Evolutionary conservation across 2,329 filamentous ascomycete species (phyloP).

Genomic region (Lachnellula arida): DNA sequence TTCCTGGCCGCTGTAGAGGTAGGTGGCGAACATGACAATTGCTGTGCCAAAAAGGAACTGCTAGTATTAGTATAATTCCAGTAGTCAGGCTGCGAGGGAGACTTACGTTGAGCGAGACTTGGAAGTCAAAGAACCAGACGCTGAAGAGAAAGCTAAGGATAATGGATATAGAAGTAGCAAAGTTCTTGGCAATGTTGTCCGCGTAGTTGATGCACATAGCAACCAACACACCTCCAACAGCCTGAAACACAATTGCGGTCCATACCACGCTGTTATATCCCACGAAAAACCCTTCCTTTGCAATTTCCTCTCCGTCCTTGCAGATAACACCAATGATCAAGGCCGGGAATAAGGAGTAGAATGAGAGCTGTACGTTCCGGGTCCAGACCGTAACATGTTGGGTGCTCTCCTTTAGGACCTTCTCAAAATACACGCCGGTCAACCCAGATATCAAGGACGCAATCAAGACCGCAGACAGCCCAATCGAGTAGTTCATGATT

Average conservation of each 20-base stretch:
- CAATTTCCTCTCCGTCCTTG: constrained; percentile 80
- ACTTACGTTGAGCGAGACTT: constrained; percentile 67
- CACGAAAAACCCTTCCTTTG: constrained; percentile 83
- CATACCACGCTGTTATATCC: constrained; percentile 93
- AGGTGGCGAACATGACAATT: constrained; percentile 76
- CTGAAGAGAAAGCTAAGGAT: constrained; percentile 82
- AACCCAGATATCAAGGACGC: constrained; percentile 78
- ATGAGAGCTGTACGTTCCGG: constrained; percentile 88
- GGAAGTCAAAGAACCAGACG: constrained; percentile 78
- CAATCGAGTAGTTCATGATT: constrained; percentile 72
- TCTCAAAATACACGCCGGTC: constrained; percentile 85
- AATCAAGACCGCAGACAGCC: constrained; percentile 70
- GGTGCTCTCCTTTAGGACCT: constrained; percentile 82
- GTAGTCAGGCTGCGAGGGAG: neutral
- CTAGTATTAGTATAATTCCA: neutral
- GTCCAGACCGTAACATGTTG: constrained; percentile 80
- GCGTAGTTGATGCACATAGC: constrained; percentile 77
- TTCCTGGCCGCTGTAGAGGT: constrained; percentile 72
- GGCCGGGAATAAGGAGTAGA: constrained; percentile 89
- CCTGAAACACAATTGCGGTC: constrained; percentile 77
- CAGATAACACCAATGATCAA: constrained; percentile 81
- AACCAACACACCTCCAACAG: constrained; percentile 77
- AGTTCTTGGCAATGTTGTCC: constrained; percentile 90
- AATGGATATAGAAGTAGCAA: constrained; percentile 89
- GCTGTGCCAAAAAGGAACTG: constrained; percentile 79